Evolutionary conservation across 371 early-diverging fungal genomes (phyloP).

Genomic region (Mucor sp.): DNA sequence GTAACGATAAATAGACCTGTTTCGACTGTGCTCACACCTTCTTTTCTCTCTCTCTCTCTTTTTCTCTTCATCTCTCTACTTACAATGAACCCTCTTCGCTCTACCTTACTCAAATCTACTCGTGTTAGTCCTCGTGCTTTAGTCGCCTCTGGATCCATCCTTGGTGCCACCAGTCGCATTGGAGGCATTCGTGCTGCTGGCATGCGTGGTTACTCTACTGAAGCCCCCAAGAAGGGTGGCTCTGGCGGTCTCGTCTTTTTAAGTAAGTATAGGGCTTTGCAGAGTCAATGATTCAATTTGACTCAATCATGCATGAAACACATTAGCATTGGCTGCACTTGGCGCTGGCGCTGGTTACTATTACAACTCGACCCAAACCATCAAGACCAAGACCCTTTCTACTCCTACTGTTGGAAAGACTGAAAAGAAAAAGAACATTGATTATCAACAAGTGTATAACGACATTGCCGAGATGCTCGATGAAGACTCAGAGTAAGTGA

Average conservation of each 20-base stretch:
- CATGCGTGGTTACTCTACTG: constrained; percentile 26
- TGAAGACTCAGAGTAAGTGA: constrained; percentile 17
- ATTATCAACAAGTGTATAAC: constrained; percentile 28
- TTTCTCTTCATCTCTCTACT: not conserved
- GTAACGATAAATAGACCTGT: not conserved
- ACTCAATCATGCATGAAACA: not conserved
- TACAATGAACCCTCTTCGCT: constrained; percentile 15
- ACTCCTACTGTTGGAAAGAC: constrained; percentile 7
- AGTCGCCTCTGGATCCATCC: constrained; percentile 10
- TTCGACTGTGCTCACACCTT: not conserved
- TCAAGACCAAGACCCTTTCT: constrained; percentile 25
- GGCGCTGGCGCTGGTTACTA: constrained; percentile 60
- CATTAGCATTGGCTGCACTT: constrained; percentile 42
- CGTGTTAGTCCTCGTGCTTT: constrained; percentile 8
- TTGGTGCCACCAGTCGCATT: constrained; percentile 13
- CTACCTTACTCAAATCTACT: constrained; percentile 4
- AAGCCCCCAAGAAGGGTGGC: constrained; percentile 26
- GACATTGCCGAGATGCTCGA: constrained; percentile 27
- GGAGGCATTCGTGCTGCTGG: constrained; percentile 12
- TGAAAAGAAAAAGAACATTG: constrained; percentile 24
- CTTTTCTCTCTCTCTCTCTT: not conserved
- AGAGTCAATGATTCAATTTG: no score
- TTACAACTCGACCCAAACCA: constrained; percentile 43
- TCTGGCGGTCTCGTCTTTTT: constrained; percentile 26
- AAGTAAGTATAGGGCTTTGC: constrained; percentile 11